These are phyloP conservation scores for Carex parvula DNA, from an alignment of 176 grass and related monocot genomes.

Conservation along the genomic window DNA sequence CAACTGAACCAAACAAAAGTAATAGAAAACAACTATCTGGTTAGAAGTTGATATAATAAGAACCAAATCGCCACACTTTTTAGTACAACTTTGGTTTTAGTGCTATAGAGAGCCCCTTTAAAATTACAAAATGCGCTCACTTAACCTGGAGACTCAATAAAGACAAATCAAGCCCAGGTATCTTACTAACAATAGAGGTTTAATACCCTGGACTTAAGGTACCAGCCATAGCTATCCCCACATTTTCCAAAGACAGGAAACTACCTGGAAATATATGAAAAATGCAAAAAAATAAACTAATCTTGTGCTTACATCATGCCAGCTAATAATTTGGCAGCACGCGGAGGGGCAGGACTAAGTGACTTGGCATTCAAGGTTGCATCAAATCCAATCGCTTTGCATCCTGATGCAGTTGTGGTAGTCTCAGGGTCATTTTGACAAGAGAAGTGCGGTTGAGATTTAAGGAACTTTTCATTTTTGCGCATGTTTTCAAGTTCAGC, in stretches of 20 bases:
- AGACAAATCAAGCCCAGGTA: background rate
- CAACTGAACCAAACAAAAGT: background rate
- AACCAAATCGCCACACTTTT: background rate
- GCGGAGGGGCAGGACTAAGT: slow-evolving; percentile 72
- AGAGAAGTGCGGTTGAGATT: slow-evolving; percentile 40
- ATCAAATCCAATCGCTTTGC: slow-evolving; percentile 86
- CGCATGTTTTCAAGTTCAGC: slow-evolving; percentile 70
- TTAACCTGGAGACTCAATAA: background rate
- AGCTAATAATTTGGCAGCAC: slow-evolving; percentile 74
- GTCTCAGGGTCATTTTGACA: slow-evolving; percentile 51
- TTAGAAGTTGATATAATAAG: background rate
- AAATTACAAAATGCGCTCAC: background rate
- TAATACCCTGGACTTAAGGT: background rate
- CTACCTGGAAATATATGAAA: background rate
- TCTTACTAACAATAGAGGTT: background rate
- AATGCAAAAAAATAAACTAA: background rate
- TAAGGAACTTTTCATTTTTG: slow-evolving; percentile 72
- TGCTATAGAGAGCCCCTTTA: background rate
- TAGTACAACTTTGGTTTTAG: background rate
- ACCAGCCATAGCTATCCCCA: background rate
- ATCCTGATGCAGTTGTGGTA: slow-evolving; percentile 90
- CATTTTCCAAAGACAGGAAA: background rate
- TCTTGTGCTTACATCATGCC: slow-evolving; percentile 63
- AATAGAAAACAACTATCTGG: background rate
- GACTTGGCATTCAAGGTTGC: slow-evolving; percentile 72